These are phyloP conservation scores for Ceratocystis colombiana DNA, from an alignment of 2,329 filamentous ascomycete genomes.

Conservation along the genomic window DNA sequence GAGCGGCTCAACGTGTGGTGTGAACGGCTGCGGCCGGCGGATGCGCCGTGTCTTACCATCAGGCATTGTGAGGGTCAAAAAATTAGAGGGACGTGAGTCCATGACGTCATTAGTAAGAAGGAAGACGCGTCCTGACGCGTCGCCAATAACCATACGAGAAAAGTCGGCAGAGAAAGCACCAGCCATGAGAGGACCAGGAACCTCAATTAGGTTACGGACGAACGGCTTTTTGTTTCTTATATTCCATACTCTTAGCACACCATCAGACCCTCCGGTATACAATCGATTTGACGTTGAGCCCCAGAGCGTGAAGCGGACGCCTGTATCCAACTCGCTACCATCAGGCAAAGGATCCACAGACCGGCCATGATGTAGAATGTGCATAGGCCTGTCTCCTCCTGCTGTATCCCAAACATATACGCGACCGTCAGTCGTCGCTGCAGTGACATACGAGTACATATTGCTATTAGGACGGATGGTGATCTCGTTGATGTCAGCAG, in stretches of 20 bases:
- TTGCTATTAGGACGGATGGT: constrained; percentile 47
- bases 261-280: constrained; percentile 55
- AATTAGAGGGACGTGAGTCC: constrained; percentile 33
- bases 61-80: constrained; percentile 34
- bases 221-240: constrained; percentile 36
- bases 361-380: constrained; percentile 45
- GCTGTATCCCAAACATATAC: constrained; percentile 56
- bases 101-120: constrained; percentile 43
- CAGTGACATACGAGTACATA: constrained; percentile 45
- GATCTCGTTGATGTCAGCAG: constrained; percentile 53
- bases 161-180: constrained; percentile 50
- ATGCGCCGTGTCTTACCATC: constrained; percentile 32
- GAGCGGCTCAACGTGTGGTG: constrained; percentile 42
- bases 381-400: constrained; percentile 45
- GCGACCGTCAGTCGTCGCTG: constrained; percentile 51
- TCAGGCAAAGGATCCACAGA: constrained; percentile 37
- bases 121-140: constrained; percentile 51
- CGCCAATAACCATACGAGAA: constrained; percentile 48
- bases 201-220: constrained; percentile 45
- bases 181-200: constrained; percentile 46
- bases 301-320: constrained; percentile 56
- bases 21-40: constrained; percentile 40
- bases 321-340: constrained; percentile 47
- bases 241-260: constrained; percentile 54
- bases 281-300: constrained; percentile 46